Conservation (phyloP, 2,329 filamentous ascomycete genomes). For the Scedosporium dehoogii region DNA sequence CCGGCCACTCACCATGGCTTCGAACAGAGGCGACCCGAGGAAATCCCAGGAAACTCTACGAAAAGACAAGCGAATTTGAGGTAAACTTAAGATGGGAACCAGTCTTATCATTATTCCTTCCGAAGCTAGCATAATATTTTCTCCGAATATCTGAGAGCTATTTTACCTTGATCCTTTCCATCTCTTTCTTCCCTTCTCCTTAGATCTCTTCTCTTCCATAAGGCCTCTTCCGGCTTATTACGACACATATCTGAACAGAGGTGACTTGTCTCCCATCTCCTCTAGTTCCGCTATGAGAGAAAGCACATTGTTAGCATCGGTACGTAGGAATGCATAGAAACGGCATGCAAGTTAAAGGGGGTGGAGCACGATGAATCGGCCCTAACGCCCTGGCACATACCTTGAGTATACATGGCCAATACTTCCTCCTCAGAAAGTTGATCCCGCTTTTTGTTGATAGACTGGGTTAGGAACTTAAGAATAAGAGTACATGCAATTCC, state of each 20-base stretch:
- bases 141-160: too few species aligned
- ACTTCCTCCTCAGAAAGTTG: conserved; percentile 9
- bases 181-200: too few species aligned
- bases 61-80: too few species aligned
- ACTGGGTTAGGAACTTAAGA: conserved; percentile 9
- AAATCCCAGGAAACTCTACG: too few species aligned
- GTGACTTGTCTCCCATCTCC: conserved; percentile 20
- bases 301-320: background rate
- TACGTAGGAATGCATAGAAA: background rate
- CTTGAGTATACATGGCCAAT: conserved; percentile 10
- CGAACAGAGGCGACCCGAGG: too few species aligned
- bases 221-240: background rate
- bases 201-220: too few species aligned
- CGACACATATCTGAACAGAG: conserved; percentile 4
- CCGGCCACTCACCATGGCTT: too few species aligned
- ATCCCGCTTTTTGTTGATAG: conserved; percentile 19
- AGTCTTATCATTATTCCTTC: too few species aligned
- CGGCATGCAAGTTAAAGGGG: background rate
- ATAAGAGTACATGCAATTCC: background rate
- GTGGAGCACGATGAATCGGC: too few species aligned
- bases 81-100: too few species aligned
- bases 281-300: background rate
- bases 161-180: too few species aligned
- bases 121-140: too few species aligned
- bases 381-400: background rate